Conservation (phyloP, 768 basidiomycete species). For the Cystobasidium onofrii region DNA sequence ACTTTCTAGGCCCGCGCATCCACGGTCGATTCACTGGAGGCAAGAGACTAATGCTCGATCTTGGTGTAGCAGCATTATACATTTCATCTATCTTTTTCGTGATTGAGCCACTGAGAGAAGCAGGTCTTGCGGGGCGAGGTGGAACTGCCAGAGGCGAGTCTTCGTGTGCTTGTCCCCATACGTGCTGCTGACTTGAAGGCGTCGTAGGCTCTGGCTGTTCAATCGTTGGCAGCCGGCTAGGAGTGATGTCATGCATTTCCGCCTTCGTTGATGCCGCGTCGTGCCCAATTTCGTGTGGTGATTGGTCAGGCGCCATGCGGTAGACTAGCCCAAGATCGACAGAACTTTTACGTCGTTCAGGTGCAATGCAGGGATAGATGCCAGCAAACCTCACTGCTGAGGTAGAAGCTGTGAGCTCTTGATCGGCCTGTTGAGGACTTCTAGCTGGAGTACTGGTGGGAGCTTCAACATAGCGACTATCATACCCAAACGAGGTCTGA, state of each 20-base stretch:
- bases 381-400: background rate
- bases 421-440: background rate
- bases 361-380: background rate
- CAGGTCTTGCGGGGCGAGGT: background rate
- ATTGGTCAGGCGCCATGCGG: background rate
- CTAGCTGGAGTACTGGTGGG: background rate
- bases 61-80: background rate
- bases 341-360: background rate
- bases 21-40: background rate
- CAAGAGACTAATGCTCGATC: background rate
- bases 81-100: background rate
- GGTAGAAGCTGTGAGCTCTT: background rate
- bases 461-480: constrained; percentile 3
- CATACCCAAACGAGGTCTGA: background rate
- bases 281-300: background rate
- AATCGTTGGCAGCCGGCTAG: background rate
- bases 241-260: background rate
- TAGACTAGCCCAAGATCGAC: background rate
- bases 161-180: background rate
- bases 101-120: background rate
- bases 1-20: background rate
- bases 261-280: background rate
- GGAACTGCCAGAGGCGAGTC: background rate
- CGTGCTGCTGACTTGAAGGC: background rate
- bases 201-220: background rate